Conservation (phyloP, 2,329 filamentous ascomycete species). For the Xylaria digitata region DNA sequence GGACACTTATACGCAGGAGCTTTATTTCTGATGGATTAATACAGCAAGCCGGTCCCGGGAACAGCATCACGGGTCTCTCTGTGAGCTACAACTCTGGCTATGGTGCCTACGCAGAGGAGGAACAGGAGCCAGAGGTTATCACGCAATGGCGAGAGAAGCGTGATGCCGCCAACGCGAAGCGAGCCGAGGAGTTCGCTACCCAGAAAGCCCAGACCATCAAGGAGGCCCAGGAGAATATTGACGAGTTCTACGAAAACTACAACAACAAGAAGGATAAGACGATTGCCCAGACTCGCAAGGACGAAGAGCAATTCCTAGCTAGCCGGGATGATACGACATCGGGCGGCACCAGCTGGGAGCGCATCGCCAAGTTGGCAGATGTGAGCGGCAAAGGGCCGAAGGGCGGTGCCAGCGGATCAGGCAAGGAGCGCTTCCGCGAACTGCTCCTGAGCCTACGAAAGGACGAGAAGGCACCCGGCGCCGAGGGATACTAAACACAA, state of each 20-base stretch:
- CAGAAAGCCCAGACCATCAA: conserved; percentile 88
- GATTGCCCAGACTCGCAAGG: conserved; percentile 86
- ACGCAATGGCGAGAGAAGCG: conserved; percentile 92
- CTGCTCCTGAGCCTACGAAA: conserved; percentile 87
- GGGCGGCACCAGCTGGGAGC: conserved; percentile 97
- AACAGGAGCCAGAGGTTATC: conserved; percentile 89
- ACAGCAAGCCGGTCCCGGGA: conserved; percentile 78
- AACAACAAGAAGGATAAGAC: conserved; percentile 98
- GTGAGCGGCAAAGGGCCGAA: conserved; percentile 90
- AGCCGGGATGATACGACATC: conserved; percentile 92
- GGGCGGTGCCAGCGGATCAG: conserved; percentile 87
- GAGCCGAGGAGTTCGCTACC: conserved; percentile 82
- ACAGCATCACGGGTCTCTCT: conserved; percentile 81
- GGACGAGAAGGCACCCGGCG: conserved; percentile 85
- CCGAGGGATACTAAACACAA: conserved; percentile 66
- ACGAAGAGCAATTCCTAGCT: conserved; percentile 91
- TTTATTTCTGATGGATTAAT: conserved; percentile 35
- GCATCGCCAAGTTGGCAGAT: conserved; percentile 97
- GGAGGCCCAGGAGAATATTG: conserved; percentile 92
- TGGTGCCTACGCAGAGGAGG: conserved; percentile 68
- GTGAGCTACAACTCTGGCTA: conserved; percentile 72
- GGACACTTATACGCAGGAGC: neutral
- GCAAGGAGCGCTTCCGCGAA: conserved; percentile 97
- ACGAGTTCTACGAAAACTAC: conserved; percentile 99
- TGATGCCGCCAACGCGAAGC: conserved; percentile 83